Evolutionary conservation across 1,284 basidiomycete genomes (phyloP).

Genomic region (Ceratorhiza oryzae-sativae): DNA sequence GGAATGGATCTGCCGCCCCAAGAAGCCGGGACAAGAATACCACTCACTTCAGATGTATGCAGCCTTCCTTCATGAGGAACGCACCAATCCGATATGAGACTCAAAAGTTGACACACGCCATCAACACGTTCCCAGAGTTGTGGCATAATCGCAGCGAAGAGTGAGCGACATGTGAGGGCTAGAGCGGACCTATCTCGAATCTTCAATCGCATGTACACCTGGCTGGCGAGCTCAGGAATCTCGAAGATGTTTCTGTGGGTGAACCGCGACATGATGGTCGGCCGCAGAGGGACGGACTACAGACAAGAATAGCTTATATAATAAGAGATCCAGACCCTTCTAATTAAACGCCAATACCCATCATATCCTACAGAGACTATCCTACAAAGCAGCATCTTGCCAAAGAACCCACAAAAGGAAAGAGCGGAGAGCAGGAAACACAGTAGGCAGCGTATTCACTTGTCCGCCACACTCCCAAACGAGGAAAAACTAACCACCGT

Average conservation of each 20-base stretch:
- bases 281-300: neutral
- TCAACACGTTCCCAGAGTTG: neutral
- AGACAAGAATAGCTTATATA: no score
- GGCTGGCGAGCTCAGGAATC: neutral
- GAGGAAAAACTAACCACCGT: constrained; percentile 1
- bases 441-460: no score
- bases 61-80: neutral
- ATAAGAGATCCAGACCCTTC: no score
- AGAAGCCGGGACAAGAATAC: no score
- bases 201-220: neutral
- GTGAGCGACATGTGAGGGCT: neutral
- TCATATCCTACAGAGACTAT: no score
- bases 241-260: neutral
- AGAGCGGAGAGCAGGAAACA: no score
- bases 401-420: no score
- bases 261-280: neutral
- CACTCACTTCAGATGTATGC: no score
- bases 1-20: no score
- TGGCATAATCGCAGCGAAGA: neutral
- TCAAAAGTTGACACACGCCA: neutral
- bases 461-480: neutral
- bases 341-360: no score
- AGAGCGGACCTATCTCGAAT: neutral
- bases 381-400: no score
- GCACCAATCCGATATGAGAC: neutral